Evolutionary conservation across 139 green algal species (phyloP).

Genomic region (Ettlia oleoabundans): DNA sequence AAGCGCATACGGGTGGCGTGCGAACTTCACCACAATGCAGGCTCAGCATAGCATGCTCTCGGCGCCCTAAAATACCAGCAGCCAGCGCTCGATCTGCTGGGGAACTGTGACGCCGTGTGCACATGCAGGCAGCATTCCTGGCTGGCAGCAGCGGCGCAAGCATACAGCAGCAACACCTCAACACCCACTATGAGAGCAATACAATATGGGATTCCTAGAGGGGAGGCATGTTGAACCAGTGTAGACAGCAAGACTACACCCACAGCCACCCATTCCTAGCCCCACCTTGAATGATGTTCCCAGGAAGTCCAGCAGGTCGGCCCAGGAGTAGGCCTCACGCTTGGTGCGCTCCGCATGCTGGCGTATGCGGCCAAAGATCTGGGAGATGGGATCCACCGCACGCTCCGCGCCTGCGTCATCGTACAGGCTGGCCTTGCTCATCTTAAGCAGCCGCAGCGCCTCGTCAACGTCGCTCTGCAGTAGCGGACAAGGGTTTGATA

Average conservation of each 20-base stretch:
- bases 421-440: constrained; percentile 86
- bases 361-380: constrained; percentile 53
- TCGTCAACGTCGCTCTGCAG: constrained; percentile 93
- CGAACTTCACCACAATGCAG: not conserved
- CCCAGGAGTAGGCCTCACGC: constrained; percentile 50
- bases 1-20: not conserved
- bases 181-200: not conserved
- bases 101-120: not conserved
- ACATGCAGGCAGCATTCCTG: not conserved
- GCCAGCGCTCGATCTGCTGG: not conserved
- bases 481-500: not conserved
- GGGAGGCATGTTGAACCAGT: too few relatives aligned
- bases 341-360: constrained; percentile 47
- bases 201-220: not conserved
- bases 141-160: too few relatives aligned
- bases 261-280: too few relatives aligned
- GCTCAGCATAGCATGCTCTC: not conserved
- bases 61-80: constrained; percentile 32
- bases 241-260: too few relatives aligned
- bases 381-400: constrained; percentile 48
- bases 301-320: constrained; percentile 54
- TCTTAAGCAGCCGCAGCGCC: constrained; percentile 92
- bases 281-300: constrained; percentile 49
- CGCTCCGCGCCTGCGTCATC: constrained; percentile 42
- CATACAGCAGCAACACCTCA: not conserved